A percentile compares a stretch with the other conserved stretches of the same genome.
phyloP scores from a whole-genome alignment of 2,329 filamentous ascomycete genomes.

The Ceratocystis alfenasii region DNA sequence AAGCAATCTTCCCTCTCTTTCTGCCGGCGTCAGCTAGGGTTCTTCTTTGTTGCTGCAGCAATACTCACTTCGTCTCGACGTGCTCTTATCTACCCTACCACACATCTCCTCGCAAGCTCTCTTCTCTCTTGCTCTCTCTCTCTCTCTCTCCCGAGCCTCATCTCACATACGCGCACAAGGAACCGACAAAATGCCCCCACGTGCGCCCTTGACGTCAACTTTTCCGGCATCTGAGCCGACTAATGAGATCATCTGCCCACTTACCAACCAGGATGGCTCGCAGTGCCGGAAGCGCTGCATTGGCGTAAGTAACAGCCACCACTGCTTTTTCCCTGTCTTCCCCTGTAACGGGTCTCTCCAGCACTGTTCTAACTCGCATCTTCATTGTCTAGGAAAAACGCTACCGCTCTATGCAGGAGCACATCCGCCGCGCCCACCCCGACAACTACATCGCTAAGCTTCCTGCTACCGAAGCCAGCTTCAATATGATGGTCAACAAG shows the following conservation, averaged over 20 bases:
- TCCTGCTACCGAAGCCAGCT: conserved; percentile 95
- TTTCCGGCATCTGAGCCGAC: conserved; percentile 86
- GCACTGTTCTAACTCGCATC: conserved; percentile 13
- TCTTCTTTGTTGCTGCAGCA: background rate
- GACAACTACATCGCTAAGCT: conserved; percentile 97
- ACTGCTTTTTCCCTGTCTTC: background rate
- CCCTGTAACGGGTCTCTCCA: background rate
- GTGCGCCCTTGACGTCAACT: conserved; percentile 73
- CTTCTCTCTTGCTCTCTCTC: background rate
- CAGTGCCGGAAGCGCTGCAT: conserved; percentile 95
- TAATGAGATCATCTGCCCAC: conserved; percentile 92
- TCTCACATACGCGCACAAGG: background rate
- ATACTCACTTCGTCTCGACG: background rate
- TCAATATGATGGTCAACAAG: conserved; percentile 87
- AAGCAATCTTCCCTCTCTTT: background rate
- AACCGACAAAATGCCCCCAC: conserved; percentile 65
- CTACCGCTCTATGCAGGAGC: conserved; percentile 98
- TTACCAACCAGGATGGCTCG: conserved; percentile 91
- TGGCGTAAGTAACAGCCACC: conserved; percentile 59
- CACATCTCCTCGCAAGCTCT: background rate
- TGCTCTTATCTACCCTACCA: background rate
- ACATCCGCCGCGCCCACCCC: conserved; percentile 91
- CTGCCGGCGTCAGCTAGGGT: background rate
- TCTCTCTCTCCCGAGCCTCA: background rate
- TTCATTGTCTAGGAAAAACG: conserved; percentile 61